These are phyloP conservation scores for Neurospora sp. DNA, from an alignment of 495 filamentous ascomycete genomes.

Conservation along the genomic window DNA sequence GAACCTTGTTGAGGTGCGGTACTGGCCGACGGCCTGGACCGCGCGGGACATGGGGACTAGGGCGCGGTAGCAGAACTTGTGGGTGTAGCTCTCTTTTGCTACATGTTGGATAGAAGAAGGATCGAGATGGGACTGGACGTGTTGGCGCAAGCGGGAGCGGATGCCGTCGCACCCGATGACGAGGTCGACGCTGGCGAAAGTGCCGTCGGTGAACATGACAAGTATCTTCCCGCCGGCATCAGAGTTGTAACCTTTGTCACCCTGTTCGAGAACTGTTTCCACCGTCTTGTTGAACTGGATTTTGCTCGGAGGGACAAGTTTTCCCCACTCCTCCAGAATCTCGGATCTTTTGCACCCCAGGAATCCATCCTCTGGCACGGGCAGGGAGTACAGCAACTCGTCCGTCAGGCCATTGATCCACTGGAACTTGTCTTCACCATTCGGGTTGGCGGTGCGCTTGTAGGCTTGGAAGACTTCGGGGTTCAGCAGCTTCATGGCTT, in stretches of 20 bases:
- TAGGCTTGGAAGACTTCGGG: slow-evolving; percentile 23
- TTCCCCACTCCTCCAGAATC: slow-evolving; percentile 33
- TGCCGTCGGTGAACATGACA: slow-evolving; percentile 27
- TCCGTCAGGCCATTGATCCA: slow-evolving; percentile 31
- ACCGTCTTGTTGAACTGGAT: slow-evolving; percentile 28
- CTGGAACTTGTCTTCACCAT: slow-evolving; percentile 32
- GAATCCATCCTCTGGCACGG: slow-evolving; percentile 32
- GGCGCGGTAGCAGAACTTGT: slow-evolving; percentile 35
- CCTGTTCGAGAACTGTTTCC: background rate
- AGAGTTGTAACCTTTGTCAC: background rate
- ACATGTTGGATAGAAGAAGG: background rate
- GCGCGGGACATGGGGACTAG: slow-evolving; percentile 31
- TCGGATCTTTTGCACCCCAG: slow-evolving; percentile 32
- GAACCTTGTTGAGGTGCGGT: slow-evolving; percentile 21
- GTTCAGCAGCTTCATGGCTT: slow-evolving; percentile 42
- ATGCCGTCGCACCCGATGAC: slow-evolving; percentile 40
- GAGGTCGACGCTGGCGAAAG: slow-evolving; percentile 22
- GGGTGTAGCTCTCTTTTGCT: slow-evolving; percentile 24
- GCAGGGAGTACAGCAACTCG: slow-evolving; percentile 22
- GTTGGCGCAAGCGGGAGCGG: slow-evolving; percentile 27
- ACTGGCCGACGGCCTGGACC: slow-evolving; percentile 14
- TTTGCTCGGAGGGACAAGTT: slow-evolving; percentile 11
- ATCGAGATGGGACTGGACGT: slow-evolving; percentile 18
- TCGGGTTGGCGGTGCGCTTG: slow-evolving; percentile 29
- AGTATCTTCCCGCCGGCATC: slow-evolving; percentile 9